Evolutionary conservation across 2,329 filamentous ascomycete species (phyloP).

Genomic region (Claviceps africana): DNA sequence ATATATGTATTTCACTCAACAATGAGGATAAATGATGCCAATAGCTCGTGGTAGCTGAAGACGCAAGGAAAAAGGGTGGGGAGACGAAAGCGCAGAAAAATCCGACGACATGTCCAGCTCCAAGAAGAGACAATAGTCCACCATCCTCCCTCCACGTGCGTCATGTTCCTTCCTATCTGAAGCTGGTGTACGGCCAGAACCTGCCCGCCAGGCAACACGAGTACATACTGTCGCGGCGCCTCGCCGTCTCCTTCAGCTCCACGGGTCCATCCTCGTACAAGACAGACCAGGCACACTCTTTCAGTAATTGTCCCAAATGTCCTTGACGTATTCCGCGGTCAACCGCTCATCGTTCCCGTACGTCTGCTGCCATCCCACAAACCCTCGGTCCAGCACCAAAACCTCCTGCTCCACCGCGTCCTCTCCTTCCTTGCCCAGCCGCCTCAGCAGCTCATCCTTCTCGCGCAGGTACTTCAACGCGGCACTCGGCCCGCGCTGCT

Average conservation of each 20-base stretch:
- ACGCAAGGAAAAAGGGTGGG: neutral
- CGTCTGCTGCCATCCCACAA: constrained; percentile 76
- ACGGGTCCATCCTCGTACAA: neutral
- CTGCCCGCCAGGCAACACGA: neutral
- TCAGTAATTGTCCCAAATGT: constrained; percentile 60
- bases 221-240: neutral
- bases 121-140: neutral
- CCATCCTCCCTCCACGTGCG: neutral
- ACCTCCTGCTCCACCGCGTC: constrained; percentile 48
- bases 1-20: neutral
- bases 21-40: neutral
- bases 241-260: neutral
- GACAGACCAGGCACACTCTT: neutral
- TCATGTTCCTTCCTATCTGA: neutral
- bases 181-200: neutral
- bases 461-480: constrained; percentile 69
- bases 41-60: neutral
- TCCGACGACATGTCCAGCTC: neutral
- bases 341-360: constrained; percentile 65
- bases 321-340: constrained; percentile 72
- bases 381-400: constrained; percentile 70
- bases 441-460: constrained; percentile 35
- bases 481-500: constrained; percentile 76
- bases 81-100: neutral
- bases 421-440: constrained; percentile 15